Conservation (phyloP, 2,329 filamentous ascomycete genomes). For the Chaetomium sp. region DNA sequence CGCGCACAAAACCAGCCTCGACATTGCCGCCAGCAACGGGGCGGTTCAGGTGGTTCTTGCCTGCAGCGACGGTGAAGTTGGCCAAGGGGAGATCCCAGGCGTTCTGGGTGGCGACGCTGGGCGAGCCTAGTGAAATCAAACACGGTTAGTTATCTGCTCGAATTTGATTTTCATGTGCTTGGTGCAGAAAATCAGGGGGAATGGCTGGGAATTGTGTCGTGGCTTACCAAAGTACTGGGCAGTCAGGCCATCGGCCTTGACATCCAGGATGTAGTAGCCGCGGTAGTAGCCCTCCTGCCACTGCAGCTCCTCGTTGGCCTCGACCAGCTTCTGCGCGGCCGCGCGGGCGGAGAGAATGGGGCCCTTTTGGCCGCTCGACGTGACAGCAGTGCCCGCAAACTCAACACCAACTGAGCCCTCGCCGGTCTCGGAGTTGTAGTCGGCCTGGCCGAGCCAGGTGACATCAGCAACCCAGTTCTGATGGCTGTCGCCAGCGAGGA, state of each 20-base stretch:
- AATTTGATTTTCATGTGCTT: not conserved
- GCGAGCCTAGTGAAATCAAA: conserved; percentile 29
- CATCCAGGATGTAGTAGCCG: conserved; percentile 61
- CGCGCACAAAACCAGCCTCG: conserved; percentile 51
- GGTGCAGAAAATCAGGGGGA: not conserved
- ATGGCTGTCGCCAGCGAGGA: conserved; percentile 65
- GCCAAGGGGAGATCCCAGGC: conserved; percentile 59
- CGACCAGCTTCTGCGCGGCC: conserved; percentile 38
- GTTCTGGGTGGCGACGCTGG: conserved; percentile 55
- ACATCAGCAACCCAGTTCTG: conserved; percentile 57
- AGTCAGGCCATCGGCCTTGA: conserved; percentile 48
- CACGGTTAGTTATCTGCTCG: not conserved
- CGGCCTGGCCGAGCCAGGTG: conserved; percentile 48
- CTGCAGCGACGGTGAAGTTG: conserved; percentile 61
- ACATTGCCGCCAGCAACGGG: conserved; percentile 37
- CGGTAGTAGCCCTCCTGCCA: conserved; percentile 70
- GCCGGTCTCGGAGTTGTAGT: conserved; percentile 48
- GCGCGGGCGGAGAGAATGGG: conserved; percentile 52
- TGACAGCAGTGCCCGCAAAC: conserved; percentile 62
- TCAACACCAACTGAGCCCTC: conserved; percentile 53
- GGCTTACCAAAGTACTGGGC: conserved; percentile 55
- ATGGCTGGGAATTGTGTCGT: not conserved
- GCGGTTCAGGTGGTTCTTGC: conserved; percentile 50
- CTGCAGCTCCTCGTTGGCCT: conserved; percentile 56
- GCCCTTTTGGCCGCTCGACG: conserved; percentile 31